These are phyloP conservation scores for Ajuga reptans DNA, from an alignment of 305 asterid species.

Conservation along the genomic window DNA sequence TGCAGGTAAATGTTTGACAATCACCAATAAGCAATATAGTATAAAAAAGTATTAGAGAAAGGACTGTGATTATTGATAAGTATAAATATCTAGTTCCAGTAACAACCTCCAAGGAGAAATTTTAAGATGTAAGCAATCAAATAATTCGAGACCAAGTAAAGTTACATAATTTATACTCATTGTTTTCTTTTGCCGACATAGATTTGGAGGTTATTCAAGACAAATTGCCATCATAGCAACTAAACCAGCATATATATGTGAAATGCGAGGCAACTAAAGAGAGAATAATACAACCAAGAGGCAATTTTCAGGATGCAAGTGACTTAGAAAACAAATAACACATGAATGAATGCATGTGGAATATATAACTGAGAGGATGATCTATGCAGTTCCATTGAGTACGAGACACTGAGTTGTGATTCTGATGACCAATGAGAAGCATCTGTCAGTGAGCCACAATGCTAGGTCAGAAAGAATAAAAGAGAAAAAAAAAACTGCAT, in stretches of 20 bases:
- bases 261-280: background rate
- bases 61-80: background rate
- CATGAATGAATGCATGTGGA: background rate
- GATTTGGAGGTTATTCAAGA: background rate
- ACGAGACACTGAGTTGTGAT: constrained; percentile 4
- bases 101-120: background rate
- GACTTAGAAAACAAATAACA: background rate
- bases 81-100: background rate
- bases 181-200: background rate
- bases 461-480: background rate
- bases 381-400: background rate
- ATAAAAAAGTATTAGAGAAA: background rate
- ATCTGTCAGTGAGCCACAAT: background rate
- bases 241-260: background rate
- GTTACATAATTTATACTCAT: background rate
- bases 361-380: background rate
- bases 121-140: background rate
- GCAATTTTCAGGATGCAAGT: background rate
- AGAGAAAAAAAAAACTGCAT: background rate
- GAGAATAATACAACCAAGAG: background rate
- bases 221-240: background rate
- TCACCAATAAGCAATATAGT: background rate
- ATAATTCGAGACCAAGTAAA: background rate
- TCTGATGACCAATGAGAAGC: constrained; percentile 13
- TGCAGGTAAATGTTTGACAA: background rate